Evolutionary conservation across 352 stramenopile species (phyloP).

Genomic region (Elongisporangium senticosum): DNA sequence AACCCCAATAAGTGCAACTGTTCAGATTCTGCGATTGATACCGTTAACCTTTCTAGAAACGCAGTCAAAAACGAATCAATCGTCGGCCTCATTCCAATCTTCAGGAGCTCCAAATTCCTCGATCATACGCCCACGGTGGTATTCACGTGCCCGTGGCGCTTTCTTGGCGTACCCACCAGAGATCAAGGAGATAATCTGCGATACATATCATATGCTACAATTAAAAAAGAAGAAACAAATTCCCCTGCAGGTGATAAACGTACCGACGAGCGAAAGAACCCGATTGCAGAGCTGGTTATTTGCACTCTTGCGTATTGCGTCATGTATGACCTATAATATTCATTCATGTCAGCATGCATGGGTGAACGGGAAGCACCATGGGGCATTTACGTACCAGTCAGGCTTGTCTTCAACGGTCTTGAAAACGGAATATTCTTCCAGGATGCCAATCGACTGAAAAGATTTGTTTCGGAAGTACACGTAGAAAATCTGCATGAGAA

Average conservation of each 20-base stretch:
- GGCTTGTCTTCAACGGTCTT: conserved; percentile 24
- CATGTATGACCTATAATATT: conserved; percentile 50
- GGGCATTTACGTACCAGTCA: conserved; percentile 27
- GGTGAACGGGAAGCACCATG: not conserved
- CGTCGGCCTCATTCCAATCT: not conserved
- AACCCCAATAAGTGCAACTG: not conserved
- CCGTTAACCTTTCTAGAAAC: not conserved
- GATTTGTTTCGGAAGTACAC: conserved; percentile 73
- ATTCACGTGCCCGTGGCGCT: conserved; percentile 43
- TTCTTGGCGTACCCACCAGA: conserved; percentile 66
- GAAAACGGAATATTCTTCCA: conserved; percentile 74
- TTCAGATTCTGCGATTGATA: not conserved
- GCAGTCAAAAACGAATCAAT: not conserved
- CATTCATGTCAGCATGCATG: not conserved
- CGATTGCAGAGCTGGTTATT: conserved; percentile 69
- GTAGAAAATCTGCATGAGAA: conserved; percentile 51
- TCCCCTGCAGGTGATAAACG: not conserved
- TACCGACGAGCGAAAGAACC: conserved; percentile 70
- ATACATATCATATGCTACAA: not conserved
- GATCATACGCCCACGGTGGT: conserved; percentile 48
- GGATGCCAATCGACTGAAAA: conserved; percentile 56
- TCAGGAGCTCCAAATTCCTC: conserved; percentile 49
- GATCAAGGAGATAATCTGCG: conserved; percentile 68
- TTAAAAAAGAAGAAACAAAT: not conserved
- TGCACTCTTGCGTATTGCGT: conserved; percentile 61